These are phyloP conservation scores for Salvia hispanica DNA, from an alignment of 257 asterid species.

Conservation along the genomic window DNA sequence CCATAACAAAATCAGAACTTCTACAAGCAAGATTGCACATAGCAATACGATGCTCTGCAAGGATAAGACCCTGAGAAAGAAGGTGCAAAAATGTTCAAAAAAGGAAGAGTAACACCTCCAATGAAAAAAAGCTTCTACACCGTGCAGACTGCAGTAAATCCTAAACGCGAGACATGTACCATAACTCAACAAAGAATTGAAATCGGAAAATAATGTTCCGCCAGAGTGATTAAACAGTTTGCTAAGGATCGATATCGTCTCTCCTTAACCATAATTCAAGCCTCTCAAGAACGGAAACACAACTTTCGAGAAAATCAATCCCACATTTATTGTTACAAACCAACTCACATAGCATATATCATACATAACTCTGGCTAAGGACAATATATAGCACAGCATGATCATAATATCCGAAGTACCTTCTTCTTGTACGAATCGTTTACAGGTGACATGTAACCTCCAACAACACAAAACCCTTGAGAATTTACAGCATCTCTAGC, in stretches of 20 bases:
- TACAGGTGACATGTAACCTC: conserved; percentile 96
- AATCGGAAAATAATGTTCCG: neutral
- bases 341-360: neutral
- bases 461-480: conserved; percentile 71
- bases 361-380: neutral
- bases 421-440: conserved; percentile 83
- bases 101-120: conserved; percentile 9
- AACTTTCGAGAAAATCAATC: neutral
- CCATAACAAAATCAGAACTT: conserved; percentile 89
- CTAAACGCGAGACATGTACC: neutral
- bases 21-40: conserved; percentile 83
- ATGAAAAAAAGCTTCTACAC: neutral
- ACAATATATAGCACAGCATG: conserved; percentile 3
- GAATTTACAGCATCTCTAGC: conserved; percentile 78
- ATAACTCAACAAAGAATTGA: too few relatives aligned
- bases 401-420: conserved; percentile 42
- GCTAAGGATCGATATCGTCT: neutral
- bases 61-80: conserved; percentile 61
- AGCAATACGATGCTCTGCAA: conserved; percentile 72
- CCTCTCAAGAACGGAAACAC: neutral
- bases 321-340: neutral
- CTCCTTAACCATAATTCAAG: neutral
- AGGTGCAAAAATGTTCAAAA: neutral
- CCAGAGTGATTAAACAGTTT: neutral
- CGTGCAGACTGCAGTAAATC: neutral